Percentiles rank a stretch among this genome's conserved stretches.
phyloP scores from a whole-genome alignment of 257 asterid genomes.

The Dorcoceras hygrometricum region DNA sequence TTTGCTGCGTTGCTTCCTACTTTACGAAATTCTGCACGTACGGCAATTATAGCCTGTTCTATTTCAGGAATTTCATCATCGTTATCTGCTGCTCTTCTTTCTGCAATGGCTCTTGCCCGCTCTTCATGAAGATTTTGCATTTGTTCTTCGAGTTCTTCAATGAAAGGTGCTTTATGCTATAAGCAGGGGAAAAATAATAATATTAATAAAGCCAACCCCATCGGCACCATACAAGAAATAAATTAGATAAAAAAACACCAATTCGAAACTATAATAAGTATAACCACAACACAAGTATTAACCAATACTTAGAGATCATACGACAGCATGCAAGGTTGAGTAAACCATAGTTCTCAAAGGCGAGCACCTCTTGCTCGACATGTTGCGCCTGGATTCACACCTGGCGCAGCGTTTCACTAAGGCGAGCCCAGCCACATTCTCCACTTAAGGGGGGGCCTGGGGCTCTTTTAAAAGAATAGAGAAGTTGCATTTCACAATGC shows the following conservation, averaged over 20 bases:
- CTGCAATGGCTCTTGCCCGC: slow-evolving; percentile 69
- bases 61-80: slow-evolving; percentile 77
- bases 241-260: neutral
- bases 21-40: slow-evolving; percentile 58
- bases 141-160: slow-evolving; percentile 93
- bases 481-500: too few species aligned
- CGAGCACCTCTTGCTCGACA: too few species aligned
- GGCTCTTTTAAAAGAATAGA: too few species aligned
- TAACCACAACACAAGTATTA: neutral
- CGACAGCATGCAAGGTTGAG: neutral
- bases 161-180: slow-evolving; percentile 92
- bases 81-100: slow-evolving; percentile 81
- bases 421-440: too few species aligned
- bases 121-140: slow-evolving; percentile 85
- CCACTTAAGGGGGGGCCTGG: too few species aligned
- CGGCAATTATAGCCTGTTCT: slow-evolving; percentile 70
- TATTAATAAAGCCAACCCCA: slow-evolving; percentile 19
- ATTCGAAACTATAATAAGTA: slow-evolving; percentile 6
- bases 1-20: slow-evolving; percentile 50
- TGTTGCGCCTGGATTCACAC: too few species aligned
- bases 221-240: neutral
- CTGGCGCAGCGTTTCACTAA: too few species aligned
- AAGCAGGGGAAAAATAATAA: slow-evolving; percentile 15
- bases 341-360: too few species aligned
- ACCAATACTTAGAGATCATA: neutral